Percentiles rank a stretch among this genome's conserved stretches.
Conservation (phyloP, 2,329 filamentous ascomycete species). For the Chrysoporthe deuterocubensis region DNA sequence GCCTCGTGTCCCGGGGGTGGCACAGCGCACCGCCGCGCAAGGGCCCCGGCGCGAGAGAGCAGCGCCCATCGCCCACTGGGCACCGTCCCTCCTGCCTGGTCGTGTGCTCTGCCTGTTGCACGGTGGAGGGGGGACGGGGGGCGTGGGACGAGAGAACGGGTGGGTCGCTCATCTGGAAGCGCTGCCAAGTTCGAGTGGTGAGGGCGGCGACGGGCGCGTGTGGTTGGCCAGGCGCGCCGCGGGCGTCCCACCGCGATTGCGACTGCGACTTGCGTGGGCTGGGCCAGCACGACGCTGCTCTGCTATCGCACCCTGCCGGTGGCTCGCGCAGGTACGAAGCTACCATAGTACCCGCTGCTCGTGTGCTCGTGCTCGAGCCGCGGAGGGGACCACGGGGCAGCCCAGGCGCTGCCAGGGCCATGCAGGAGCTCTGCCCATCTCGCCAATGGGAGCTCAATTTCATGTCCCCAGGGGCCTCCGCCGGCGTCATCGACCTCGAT, state of each 20-base stretch:
- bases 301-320: neutral
- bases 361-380: constrained; percentile 23
- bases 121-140: neutral
- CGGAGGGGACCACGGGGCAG: constrained; percentile 1
- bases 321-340: neutral
- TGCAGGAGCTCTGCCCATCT: constrained; percentile 27
- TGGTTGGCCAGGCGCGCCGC: constrained; percentile 21
- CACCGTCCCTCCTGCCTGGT: neutral
- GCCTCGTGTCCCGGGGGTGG: constrained; percentile 2
- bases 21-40: neutral
- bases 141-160: neutral
- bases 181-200: constrained; percentile 1
- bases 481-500: constrained; percentile 20
- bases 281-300: neutral
- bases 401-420: constrained; percentile 18
- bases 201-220: neutral
- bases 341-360: neutral
- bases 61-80: neutral
- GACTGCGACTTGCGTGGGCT: constrained; percentile 5
- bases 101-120: neutral
- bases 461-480: constrained; percentile 28
- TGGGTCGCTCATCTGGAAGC: constrained; percentile 15
- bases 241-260: constrained; percentile 15
- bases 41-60: neutral
- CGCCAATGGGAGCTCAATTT: constrained; percentile 30